These are phyloP conservation scores for Plantago major DNA, from an alignment of 257 asterid genomes.

Conservation along the genomic window DNA sequence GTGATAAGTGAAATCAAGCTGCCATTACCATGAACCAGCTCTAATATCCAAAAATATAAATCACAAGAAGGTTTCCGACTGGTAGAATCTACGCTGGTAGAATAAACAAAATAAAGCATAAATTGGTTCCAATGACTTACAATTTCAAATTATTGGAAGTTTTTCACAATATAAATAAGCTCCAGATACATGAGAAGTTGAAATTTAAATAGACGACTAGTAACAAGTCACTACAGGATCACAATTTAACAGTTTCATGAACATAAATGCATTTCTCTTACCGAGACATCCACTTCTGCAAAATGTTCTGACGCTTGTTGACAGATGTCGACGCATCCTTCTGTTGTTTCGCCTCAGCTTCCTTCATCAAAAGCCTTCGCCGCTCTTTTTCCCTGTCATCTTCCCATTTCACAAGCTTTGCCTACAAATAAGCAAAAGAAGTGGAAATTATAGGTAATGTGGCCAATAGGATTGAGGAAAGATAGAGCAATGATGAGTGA, in stretches of 20 bases:
- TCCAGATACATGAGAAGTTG: too few species aligned
- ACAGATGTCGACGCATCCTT: constrained; percentile 40
- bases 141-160: too few species aligned
- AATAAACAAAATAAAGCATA: too few species aligned
- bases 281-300: constrained; percentile 76
- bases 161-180: too few species aligned
- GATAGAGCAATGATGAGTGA: constrained; percentile 1
- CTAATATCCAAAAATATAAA: too few species aligned
- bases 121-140: too few species aligned
- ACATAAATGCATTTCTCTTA: constrained; percentile 25
- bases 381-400: constrained; percentile 62
- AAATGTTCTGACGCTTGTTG: constrained; percentile 45
- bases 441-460: neutral
- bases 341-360: constrained; percentile 70
- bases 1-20: too few species aligned
- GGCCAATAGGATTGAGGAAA: neutral
- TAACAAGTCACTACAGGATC: too few species aligned
- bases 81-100: too few species aligned
- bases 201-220: too few species aligned
- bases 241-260: too few species aligned
- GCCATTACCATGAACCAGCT: neutral
- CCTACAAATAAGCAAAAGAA: constrained; percentile 32
- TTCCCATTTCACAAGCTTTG: constrained; percentile 76
- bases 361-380: constrained; percentile 67
- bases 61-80: too few species aligned